phyloP scores from a whole-genome alignment of 495 filamentous ascomycete genomes.

The Aspergillus funiculosus region DNA sequence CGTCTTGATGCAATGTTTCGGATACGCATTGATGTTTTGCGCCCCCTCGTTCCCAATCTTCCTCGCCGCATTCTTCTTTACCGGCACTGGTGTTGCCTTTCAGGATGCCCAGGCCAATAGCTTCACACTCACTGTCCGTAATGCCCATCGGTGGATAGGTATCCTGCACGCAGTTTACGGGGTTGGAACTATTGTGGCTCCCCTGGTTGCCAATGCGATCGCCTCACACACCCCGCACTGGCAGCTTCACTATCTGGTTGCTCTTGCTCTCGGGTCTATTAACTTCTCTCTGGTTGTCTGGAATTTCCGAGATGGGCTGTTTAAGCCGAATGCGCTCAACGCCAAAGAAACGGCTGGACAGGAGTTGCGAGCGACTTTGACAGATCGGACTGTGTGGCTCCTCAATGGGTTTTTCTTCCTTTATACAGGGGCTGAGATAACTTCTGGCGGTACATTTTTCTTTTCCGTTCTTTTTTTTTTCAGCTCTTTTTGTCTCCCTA shows the following conservation, averaged over 20 bases:
- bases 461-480: too few species aligned
- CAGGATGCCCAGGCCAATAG: constrained; percentile 51
- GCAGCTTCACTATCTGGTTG: constrained; percentile 23
- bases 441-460: constrained; percentile 40
- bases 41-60: constrained; percentile 45
- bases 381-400: constrained; percentile 37
- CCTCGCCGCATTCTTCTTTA: constrained; percentile 42
- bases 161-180: constrained; percentile 54
- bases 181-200: constrained; percentile 44
- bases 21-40: constrained; percentile 45
- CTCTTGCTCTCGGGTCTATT: constrained; percentile 11
- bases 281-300: constrained; percentile 17
- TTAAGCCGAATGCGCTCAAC: constrained; percentile 18
- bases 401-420: constrained; percentile 49
- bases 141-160: constrained; percentile 51
- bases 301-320: constrained; percentile 22
- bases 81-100: constrained; percentile 46
- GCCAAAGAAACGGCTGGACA: constrained; percentile 20
- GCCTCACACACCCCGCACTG: constrained; percentile 26
- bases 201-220: constrained; percentile 46
- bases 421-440: constrained; percentile 39
- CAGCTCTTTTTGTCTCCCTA: background rate
- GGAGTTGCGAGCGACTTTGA: constrained; percentile 19
- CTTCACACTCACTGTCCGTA: constrained; percentile 40
- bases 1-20: constrained; percentile 40